Evolutionary conservation across 371 early-diverging fungal genomes (phyloP).

Genomic region (Mucor indicus): DNA sequence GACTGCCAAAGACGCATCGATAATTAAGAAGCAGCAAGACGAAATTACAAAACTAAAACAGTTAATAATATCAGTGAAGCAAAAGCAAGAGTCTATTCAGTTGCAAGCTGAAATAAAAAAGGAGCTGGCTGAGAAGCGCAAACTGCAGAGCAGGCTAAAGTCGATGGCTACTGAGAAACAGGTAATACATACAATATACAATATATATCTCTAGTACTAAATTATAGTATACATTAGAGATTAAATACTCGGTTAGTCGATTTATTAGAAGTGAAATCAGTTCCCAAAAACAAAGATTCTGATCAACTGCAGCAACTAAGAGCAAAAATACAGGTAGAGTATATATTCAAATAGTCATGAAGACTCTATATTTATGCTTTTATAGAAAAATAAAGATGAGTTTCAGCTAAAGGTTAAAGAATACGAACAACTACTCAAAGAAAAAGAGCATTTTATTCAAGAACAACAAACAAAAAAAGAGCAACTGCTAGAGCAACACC

Average conservation of each 20-base stretch:
- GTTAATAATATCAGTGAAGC: background rate
- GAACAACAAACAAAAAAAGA: background rate
- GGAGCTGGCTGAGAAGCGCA: background rate
- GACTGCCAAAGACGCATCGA: slow-evolving; percentile 1
- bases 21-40: slow-evolving; percentile 8
- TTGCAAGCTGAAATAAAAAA: slow-evolving; percentile 1
- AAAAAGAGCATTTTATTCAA: slow-evolving; percentile 1
- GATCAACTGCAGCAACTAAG: background rate
- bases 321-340: no score
- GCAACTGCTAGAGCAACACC: slow-evolving; percentile 5
- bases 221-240: no score
- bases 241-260: background rate
- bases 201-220: no score
- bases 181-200: slow-evolving; percentile 9
- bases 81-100: no score
- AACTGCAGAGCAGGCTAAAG: background rate
- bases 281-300: background rate
- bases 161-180: slow-evolving; percentile 1
- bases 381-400: slow-evolving; percentile 4
- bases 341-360: no score
- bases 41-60: slow-evolving; percentile 11
- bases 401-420: slow-evolving; percentile 2
- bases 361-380: background rate
- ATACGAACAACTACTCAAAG: background rate
- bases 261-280: slow-evolving; percentile 1